These are phyloP conservation scores for Sodiomyces alkalinus DNA, from an alignment of 2,329 filamentous ascomycete genomes.

Conservation along the genomic window DNA sequence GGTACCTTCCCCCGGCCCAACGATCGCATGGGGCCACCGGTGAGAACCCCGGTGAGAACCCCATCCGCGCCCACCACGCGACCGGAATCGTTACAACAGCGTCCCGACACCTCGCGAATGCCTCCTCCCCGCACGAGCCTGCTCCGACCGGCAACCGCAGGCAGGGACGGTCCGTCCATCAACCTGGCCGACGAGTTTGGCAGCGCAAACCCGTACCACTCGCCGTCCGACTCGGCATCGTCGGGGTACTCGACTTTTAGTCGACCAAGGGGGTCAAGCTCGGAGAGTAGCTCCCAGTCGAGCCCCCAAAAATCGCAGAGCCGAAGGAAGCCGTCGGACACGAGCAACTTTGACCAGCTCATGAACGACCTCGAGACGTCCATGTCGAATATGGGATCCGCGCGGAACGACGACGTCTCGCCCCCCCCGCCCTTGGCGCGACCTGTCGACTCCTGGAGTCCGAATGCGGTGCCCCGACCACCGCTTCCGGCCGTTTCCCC, in stretches of 20 bases:
- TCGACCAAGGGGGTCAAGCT: conserved; percentile 42
- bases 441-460: conserved; percentile 5
- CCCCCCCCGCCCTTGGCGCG: conserved; percentile 8
- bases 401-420: conserved; percentile 11
- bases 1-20: conserved; percentile 35
- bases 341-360: conserved; percentile 32
- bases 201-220: conserved; percentile 47
- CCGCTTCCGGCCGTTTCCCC: conserved; percentile 13
- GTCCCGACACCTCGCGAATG: conserved; percentile 32
- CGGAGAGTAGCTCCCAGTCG: conserved; percentile 41
- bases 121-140: conserved; percentile 37
- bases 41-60: conserved; percentile 24
- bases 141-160: conserved; percentile 24
- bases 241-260: conserved; percentile 49
- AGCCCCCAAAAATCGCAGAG: conserved; percentile 28
- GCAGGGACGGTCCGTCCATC: conserved; percentile 27
- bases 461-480: conserved; percentile 8
- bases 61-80: conserved; percentile 32
- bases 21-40: too few relatives aligned
- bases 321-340: conserved; percentile 23
- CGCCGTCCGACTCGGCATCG: conserved; percentile 46
- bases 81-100: conserved; percentile 20
- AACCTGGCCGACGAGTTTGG: conserved; percentile 47
- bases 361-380: conserved; percentile 41
- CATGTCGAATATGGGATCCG: conserved; percentile 24